Conservation (phyloP, 257 asterid species). For the Thymus mandschuricus region DNA sequence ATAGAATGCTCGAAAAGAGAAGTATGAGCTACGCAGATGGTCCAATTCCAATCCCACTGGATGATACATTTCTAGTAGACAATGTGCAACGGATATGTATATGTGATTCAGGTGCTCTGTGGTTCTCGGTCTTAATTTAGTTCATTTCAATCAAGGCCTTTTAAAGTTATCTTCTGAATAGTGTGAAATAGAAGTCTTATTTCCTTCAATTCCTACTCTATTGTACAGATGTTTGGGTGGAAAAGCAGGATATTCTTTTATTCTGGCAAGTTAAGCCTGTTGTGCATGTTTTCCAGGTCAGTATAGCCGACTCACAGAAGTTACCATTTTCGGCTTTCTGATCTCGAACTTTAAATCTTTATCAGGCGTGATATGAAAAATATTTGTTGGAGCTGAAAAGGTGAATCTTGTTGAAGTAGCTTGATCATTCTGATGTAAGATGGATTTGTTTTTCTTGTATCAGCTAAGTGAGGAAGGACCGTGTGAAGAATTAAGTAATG, state of each 20-base stretch:
- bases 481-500: constrained; percentile 82
- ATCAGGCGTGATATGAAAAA: constrained; percentile 9
- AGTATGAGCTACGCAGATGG: constrained; percentile 94
- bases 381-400: not conserved
- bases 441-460: constrained; percentile 22
- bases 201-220: constrained; percentile 11
- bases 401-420: not conserved
- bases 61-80: constrained; percentile 72
- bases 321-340: constrained; percentile 10
- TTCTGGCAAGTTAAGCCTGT: constrained; percentile 98
- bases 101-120: constrained; percentile 76
- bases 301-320: constrained; percentile 21
- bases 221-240: constrained; percentile 72
- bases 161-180: constrained; percentile 10
- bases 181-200: constrained; percentile 7
- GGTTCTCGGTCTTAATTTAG: constrained; percentile 11
- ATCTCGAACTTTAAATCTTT: constrained; percentile 1
- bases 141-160: constrained; percentile 13
- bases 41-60: constrained; percentile 70
- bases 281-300: constrained; percentile 94
- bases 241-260: constrained; percentile 73
- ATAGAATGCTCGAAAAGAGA: constrained; percentile 92
- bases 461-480: constrained; percentile 99
- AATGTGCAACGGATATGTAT: constrained; percentile 78
- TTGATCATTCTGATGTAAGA: not conserved